These are phyloP conservation scores for Nakataea oryzae DNA, from an alignment of 2,329 filamentous ascomycete species.

Conservation along the genomic window DNA sequence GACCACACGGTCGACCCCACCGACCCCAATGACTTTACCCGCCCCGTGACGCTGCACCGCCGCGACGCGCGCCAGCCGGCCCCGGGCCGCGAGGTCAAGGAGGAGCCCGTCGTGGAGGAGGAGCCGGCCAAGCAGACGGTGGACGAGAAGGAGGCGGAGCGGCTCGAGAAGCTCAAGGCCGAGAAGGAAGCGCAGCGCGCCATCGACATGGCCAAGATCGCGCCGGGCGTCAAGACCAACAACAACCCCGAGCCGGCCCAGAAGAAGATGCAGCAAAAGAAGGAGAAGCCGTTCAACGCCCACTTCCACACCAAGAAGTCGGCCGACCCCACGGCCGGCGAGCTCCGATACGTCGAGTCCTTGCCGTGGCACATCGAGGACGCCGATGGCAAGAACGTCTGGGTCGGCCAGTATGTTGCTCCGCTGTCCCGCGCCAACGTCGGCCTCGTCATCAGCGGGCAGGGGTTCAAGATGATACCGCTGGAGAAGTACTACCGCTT, in stretches of 20 bases:
- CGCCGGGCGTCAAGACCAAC: conserved; percentile 54
- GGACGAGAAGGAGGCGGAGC: conserved; percentile 50
- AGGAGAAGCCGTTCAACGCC: conserved; percentile 71
- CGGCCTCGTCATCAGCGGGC: conserved; percentile 61
- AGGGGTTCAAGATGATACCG: conserved; percentile 74
- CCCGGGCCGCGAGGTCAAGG: conserved; percentile 52
- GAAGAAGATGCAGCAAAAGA: conserved; percentile 52
- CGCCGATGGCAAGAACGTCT: conserved; percentile 88
- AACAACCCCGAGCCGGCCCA: neutral
- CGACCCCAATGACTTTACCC: conserved; percentile 68
- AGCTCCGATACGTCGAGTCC: conserved; percentile 84
- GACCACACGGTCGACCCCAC: conserved; percentile 51
- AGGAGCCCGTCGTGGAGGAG: conserved; percentile 28
- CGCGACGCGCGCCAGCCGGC: conserved; percentile 69
- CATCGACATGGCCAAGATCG: conserved; percentile 84
- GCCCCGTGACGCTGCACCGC: conserved; percentile 80
- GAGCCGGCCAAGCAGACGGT: conserved; percentile 25
- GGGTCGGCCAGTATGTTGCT: conserved; percentile 84
- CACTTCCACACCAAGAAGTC: conserved; percentile 71
- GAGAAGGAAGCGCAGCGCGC: conserved; percentile 81
- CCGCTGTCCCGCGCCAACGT: conserved; percentile 80
- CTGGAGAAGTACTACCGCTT: conserved; percentile 95
- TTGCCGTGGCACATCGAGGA: conserved; percentile 96
- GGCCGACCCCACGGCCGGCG: conserved; percentile 64
- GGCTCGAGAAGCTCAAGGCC: conserved; percentile 58